Evolutionary conservation across 805 yeast genomes (phyloP).

Genomic region (Pichia deserticola): DNA sequence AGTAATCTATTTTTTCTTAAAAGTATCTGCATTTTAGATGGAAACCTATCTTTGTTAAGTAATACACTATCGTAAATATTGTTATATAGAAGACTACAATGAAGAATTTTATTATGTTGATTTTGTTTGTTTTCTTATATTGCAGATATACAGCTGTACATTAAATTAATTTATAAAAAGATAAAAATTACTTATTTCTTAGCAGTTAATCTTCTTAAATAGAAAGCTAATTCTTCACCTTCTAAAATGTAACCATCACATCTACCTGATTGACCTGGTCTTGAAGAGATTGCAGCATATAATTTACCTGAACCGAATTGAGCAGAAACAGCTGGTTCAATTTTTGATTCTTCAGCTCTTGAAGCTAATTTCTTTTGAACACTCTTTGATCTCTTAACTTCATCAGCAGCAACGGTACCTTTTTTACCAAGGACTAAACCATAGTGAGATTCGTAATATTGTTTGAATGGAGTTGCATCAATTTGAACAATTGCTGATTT

Average conservation of each 20-base stretch:
- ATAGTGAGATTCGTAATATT: conserved; percentile 98
- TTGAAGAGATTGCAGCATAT: conserved; percentile 96
- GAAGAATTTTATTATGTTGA: no score
- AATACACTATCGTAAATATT: no score
- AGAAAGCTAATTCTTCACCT: conserved; percentile 99
- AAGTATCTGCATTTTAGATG: no score
- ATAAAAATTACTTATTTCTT: conserved; percentile 64
- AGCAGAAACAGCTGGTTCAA: conserved; percentile 85
- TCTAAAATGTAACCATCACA: conserved; percentile 99
- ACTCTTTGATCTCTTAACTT: conserved; percentile 61
- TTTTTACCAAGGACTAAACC: conserved; percentile 91
- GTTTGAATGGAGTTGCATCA: conserved; percentile 99
- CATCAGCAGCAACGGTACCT: conserved; percentile 45
- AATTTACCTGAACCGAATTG: conserved; percentile 99
- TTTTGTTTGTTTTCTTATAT: background rate
- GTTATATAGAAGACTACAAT: no score
- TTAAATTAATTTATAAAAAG: background rate
- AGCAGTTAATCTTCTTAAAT: conserved; percentile 99
- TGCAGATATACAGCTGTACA: conserved; percentile 1
- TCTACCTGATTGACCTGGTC: conserved; percentile 99
- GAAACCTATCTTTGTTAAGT: no score
- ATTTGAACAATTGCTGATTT: conserved; percentile 98
- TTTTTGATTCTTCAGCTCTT: conserved; percentile 77
- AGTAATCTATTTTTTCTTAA: no score
- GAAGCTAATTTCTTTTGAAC: conserved; percentile 89